Evolutionary conservation across 257 asterid genomes (phyloP).

Genomic region (Cordia subcordata): DNA sequence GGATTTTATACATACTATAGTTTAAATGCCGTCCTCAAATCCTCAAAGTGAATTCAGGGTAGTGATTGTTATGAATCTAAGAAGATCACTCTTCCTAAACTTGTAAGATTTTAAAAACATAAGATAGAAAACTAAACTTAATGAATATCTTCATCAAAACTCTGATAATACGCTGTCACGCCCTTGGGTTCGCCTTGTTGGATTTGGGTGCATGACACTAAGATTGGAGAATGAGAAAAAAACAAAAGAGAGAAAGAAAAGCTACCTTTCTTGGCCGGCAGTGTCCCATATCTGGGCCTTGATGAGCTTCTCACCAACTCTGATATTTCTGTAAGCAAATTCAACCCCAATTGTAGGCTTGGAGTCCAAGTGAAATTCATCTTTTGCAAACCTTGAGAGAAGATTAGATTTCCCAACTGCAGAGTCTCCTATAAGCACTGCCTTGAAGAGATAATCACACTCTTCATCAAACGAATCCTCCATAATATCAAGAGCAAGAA

Average conservation of each 20-base stretch:
- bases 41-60: no score
- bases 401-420: conserved; percentile 82
- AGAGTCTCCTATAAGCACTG: conserved; percentile 78
- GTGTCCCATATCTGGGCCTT: conserved; percentile 97
- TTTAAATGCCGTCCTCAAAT: no score
- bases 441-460: conserved; percentile 84
- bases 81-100: no score
- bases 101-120: no score
- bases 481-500: conserved; percentile 26
- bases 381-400: conserved; percentile 59
- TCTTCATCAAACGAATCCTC: conserved; percentile 67
- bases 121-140: no score
- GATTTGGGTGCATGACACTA: no score
- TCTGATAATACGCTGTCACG: no score
- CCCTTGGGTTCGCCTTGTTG: no score
- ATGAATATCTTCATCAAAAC: no score
- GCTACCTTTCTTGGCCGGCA: conserved; percentile 88
- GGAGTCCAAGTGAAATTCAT: conserved; percentile 67
- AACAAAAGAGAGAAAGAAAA: not conserved
- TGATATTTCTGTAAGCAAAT: conserved; percentile 65
- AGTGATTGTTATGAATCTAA: no score
- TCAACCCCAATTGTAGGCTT: conserved; percentile 91
- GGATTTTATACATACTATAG: no score
- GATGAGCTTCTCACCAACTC: conserved; percentile 66
- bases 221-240: not conserved